Percentiles rank a stretch among this genome's conserved stretches.
These are phyloP conservation scores for Nitzschia inconspicua DNA, from an alignment of 108 stramenopile genomes.

Conservation along the genomic window DNA sequence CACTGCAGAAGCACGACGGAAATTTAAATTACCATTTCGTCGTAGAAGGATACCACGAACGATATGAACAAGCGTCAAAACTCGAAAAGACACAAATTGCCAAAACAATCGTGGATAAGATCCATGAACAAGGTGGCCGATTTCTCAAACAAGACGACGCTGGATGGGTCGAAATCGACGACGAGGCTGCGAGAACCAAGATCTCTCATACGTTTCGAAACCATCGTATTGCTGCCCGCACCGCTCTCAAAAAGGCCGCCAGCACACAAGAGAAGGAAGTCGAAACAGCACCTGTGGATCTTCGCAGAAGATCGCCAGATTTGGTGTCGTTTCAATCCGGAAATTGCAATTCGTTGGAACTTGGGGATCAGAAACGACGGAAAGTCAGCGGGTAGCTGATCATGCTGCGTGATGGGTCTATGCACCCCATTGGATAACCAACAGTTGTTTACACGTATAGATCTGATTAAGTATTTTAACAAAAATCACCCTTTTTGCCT, in stretches of 20 bases:
- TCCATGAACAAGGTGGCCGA: slow-evolving; percentile 21
- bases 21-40: slow-evolving; percentile 9
- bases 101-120: slow-evolving; percentile 7
- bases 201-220: slow-evolving; percentile 33
- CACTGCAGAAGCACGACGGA: slow-evolving; percentile 17
- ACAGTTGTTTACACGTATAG: too few relatives aligned
- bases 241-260: neutral
- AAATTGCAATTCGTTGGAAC: too few relatives aligned
- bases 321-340: too few relatives aligned
- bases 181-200: slow-evolving; percentile 24
- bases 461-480: too few relatives aligned
- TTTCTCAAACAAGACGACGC: slow-evolving; percentile 33
- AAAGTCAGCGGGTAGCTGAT: too few relatives aligned
- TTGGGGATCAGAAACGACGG: too few relatives aligned
- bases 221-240: slow-evolving; percentile 17
- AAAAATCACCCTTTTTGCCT: too few relatives aligned
- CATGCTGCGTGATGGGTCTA: too few relatives aligned
- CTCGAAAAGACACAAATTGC: slow-evolving; percentile 18
- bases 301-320: too few relatives aligned
- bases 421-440: too few relatives aligned
- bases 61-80: slow-evolving; percentile 14
- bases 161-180: slow-evolving; percentile 25
- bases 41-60: slow-evolving; percentile 8
- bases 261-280: too few relatives aligned
- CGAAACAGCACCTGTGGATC: too few relatives aligned